Percentiles rank a stretch among this genome's conserved stretches.
phyloP scores from a whole-genome alignment of 768 basidiomycete genomes.

The Leccinum pellstonianum region DNA sequence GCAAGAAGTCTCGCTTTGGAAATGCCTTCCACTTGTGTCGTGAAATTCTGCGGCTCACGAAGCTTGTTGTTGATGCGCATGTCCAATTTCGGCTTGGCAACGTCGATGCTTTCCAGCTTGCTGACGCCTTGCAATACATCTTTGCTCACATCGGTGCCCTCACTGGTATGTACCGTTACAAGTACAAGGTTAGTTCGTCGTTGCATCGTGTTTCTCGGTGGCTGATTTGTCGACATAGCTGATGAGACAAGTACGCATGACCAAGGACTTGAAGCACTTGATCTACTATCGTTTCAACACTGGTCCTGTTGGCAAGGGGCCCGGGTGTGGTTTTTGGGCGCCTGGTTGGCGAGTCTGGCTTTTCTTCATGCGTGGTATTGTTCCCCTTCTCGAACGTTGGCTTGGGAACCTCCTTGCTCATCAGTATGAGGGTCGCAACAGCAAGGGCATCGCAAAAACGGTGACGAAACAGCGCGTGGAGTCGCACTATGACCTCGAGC shows the following conservation, averaged over 20 bases:
- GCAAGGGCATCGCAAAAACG: slow-evolving; percentile 94
- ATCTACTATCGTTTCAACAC: slow-evolving; percentile 99
- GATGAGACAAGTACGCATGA: slow-evolving; percentile 99
- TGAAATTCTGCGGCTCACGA: slow-evolving; percentile 96
- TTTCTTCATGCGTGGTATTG: slow-evolving; percentile 99
- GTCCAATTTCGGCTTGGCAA: slow-evolving; percentile 98
- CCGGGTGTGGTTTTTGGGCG: slow-evolving; percentile 99
- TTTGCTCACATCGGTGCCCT: slow-evolving; percentile 96
- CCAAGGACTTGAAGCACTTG: slow-evolving; percentile 97
- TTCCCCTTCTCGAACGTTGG: slow-evolving; percentile 96
- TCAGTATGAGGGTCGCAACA: slow-evolving; percentile 98
- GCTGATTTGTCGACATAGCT: slow-evolving; percentile 46
- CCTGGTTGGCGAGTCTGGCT: slow-evolving; percentile 99
- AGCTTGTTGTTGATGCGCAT: slow-evolving; percentile 98
- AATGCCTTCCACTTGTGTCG: slow-evolving; percentile 98
- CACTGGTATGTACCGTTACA: slow-evolving; percentile 99
- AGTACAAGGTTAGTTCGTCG: slow-evolving; percentile 79
- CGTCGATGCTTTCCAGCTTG: slow-evolving; percentile 98
- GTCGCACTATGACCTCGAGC: slow-evolving; percentile 96
- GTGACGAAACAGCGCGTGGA: slow-evolving; percentile 99
- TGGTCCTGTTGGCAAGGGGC: slow-evolving; percentile 98
- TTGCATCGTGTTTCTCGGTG: slow-evolving; percentile 1
- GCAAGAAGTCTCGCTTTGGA: slow-evolving; percentile 99
- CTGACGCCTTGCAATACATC: slow-evolving; percentile 97
- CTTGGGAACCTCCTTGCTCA: slow-evolving; percentile 95